phyloP scores from a whole-genome alignment of 2,329 filamentous ascomycete genomes.

The Sclerotinia borealis region DNA sequence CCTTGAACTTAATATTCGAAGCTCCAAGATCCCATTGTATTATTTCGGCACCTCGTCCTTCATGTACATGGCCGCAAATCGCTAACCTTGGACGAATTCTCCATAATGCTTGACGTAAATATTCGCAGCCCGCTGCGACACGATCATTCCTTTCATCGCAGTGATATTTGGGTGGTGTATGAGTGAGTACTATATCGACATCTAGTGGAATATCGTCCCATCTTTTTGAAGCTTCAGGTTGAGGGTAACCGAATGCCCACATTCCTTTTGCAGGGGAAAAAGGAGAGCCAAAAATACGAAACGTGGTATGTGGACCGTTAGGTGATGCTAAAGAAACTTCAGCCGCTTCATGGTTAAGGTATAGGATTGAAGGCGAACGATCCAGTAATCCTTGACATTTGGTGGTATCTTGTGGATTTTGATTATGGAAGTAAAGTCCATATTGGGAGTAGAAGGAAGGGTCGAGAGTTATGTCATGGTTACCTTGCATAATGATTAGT shows the following conservation, averaged over 20 bases:
- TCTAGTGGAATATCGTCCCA: conserved; percentile 59
- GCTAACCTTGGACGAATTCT: conserved; percentile 56
- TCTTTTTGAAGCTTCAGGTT: conserved; percentile 35
- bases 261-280: conserved; percentile 50
- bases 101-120: conserved; percentile 51
- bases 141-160: conserved; percentile 44
- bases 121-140: conserved; percentile 51
- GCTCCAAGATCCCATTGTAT: conserved; percentile 52
- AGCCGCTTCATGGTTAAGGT: conserved; percentile 54
- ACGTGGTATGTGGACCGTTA: conserved; percentile 50
- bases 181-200: conserved; percentile 63
- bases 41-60: conserved; percentile 56
- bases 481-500: conserved; percentile 44
- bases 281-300: conserved; percentile 67
- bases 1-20: conserved; percentile 39
- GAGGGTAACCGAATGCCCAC: conserved; percentile 64
- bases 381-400: conserved; percentile 46
- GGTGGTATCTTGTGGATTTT: conserved; percentile 44
- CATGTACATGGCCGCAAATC: conserved; percentile 69
- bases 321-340: conserved; percentile 49
- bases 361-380: conserved; percentile 49
- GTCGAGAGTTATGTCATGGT: conserved; percentile 71
- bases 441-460: conserved; percentile 51
- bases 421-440: conserved; percentile 50
- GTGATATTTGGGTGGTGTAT: conserved; percentile 59